phyloP scores from a whole-genome alignment of 768 basidiomycete species.

The Podaxis mareebaensis region DNA sequence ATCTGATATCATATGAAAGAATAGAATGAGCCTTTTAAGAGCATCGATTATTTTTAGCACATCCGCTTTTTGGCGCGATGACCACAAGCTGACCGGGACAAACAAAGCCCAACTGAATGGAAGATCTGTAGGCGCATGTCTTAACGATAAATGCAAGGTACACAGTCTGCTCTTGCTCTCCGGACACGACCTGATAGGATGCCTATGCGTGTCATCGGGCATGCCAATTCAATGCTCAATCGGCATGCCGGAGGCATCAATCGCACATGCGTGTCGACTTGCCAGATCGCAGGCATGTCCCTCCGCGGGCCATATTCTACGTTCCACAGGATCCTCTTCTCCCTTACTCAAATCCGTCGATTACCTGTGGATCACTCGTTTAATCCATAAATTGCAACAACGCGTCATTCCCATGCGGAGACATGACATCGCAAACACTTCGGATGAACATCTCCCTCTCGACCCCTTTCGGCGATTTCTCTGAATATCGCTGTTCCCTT shows the following conservation, averaged over 20 bases:
- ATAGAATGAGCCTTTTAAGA: too few species aligned
- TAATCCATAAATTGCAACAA: not conserved
- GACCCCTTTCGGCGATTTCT: slow-evolving; percentile 38
- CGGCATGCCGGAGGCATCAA: not conserved
- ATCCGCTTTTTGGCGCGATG: not conserved
- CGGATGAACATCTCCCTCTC: slow-evolving; percentile 31
- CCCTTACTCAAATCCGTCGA: not conserved
- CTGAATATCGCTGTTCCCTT: slow-evolving; percentile 29
- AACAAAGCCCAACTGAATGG: not conserved
- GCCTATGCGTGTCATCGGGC: not conserved
- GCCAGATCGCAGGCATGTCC: not conserved
- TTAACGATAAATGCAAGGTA: not conserved
- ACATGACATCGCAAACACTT: slow-evolving; percentile 33
- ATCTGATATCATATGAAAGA: not conserved
- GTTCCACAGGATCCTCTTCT: not conserved
- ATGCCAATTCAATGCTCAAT: not conserved
- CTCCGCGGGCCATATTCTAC: not conserved
- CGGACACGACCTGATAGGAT: not conserved
- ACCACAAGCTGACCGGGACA: not conserved
- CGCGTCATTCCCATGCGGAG: slow-evolving; percentile 18
- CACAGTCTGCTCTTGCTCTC: not conserved
- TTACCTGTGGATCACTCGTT: not conserved
- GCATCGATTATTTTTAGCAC: not conserved
- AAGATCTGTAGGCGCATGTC: not conserved
- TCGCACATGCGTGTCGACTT: not conserved